Base-by-base conservation (phyloP, 2,329 filamentous ascomycete genomes). In the Neocucurbitaria cava region DNA sequence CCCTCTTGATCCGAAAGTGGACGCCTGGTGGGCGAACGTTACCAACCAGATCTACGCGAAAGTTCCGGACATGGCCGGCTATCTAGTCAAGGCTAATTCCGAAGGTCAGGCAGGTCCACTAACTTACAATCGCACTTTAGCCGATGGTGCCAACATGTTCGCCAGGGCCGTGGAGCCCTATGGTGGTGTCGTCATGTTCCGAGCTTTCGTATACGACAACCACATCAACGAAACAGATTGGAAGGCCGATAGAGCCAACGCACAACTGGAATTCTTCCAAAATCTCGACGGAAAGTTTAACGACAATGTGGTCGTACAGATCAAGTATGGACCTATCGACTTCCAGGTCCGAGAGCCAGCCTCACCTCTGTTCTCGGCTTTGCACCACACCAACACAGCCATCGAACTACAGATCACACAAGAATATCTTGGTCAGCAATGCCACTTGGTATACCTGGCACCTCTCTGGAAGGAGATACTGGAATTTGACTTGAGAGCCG, bases 151-250 rank as follows among this genome's bases (percentile, higher is more conserved):
- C 4, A 90, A 90, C 62, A 74, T 91, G 51, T 90, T 91, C 61
- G 88, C 88, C 73, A 97, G 86, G 63, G 91, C 91, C 62, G 91
- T 89, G 77, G 96, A 96, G 51, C 91, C 92, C 78, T 96, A 98
- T 44, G 95, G 95, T 74, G 92, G 92, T 72, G 95, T 88, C 28
- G 79, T 90, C 48, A 85, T 91, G 83, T 91, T 88, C 76, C 83
- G 89, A 1, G 88, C 88, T 1, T 91, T 91, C 61, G 87, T 91
- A 1, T 90, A 91, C 68, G 81, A 90, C 64, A 76, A 82, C 39
- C 74, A 78, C 7, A 71, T 87, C 56, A 81, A 84, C 57, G 78
- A 86, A 65, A 76, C 78, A 0, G 79, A 87, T 68, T 90, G 87
- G 87, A 85, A 82, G 46, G 82, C 82, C 1, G 89, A 91, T 68